These are phyloP conservation scores for Babesia ovis DNA, from an alignment of 169 alveolate species.

Conservation along the genomic window DNA sequence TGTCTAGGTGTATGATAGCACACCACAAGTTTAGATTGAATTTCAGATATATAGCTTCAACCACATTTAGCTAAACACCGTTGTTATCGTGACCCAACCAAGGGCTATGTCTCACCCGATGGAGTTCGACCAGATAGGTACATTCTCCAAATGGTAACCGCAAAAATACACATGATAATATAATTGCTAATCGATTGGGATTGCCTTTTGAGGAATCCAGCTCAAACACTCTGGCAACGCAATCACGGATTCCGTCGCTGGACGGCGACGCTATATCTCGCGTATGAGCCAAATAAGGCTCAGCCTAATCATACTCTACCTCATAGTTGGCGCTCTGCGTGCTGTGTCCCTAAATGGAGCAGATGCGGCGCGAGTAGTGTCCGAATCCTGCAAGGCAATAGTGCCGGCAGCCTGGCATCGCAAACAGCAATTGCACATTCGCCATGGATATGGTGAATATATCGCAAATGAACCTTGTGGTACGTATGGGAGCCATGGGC, in stretches of 20 bases:
- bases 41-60: too few relatives aligned
- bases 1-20: neutral
- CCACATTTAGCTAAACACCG: too few relatives aligned
- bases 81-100: too few relatives aligned
- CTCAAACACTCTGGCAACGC: too few relatives aligned
- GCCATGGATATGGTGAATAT: neutral
- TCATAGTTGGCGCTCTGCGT: neutral
- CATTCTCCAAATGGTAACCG: too few relatives aligned
- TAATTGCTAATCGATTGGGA: too few relatives aligned
- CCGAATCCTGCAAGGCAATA: neutral
- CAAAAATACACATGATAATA: too few relatives aligned
- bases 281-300: slow-evolving; percentile 31
- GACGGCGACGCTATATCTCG: slow-evolving; percentile 7
- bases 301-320: neutral
- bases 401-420: neutral
- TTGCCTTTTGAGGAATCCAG: too few relatives aligned
- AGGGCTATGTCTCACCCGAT: slow-evolving; percentile 6
- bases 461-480: neutral
- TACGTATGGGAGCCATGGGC: neutral
- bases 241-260: slow-evolving; percentile 34
- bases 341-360: neutral
- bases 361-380: neutral
- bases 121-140: neutral
- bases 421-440: neutral
- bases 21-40: neutral